Evolutionary conservation across 176 grass and related monocot species (phyloP), one percentile per base, ranked within the genome.

Genomic region (Avena insularis): DNA sequence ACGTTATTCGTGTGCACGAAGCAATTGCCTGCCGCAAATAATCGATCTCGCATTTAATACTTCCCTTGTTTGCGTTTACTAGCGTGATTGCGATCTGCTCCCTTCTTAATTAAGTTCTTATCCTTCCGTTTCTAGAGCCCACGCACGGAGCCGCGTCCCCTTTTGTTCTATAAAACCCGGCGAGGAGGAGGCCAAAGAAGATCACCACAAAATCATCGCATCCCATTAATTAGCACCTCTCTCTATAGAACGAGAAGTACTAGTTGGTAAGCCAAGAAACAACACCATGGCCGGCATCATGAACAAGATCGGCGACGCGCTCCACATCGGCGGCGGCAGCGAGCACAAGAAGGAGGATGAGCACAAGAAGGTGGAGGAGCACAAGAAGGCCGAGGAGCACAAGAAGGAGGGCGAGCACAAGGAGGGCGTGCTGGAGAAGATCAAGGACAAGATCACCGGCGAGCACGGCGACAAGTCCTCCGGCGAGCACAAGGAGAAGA

Each of bases 371-470:
- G 87, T 33, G 50, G 73, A 75, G 8, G 77, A 90, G 78, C 95
- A 91, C 88, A 83, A 92, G 75, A 88, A 83, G 85, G 86, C 35
- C 4, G 88, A 35, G 7, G 87, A 86, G 66, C 86, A 92, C 84
- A 88, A 96, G 87, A 81, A 96, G 85, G 83, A 88, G 0, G 86
- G 77, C 31, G 85, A 93, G 82, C 87, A 93, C 77, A 91, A 93
- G 68, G 93, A 89, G 51, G 93, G 95, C 29, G 7, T 95, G 4
- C 6, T 84, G 12, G 95, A 92, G 23, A 95, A 98, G 93, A 91
- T 98, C 86, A 98, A 98, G 91, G 91, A 92, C 54, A 98, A 98
- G 90, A 67, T 95, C 90, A 89, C 89, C 40, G 93, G 95, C 46
- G 80, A 87, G 43, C 84, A 90, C 12, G 73, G 81, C 31, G 95